Evolutionary conservation across 2,329 filamentous ascomycete species (phyloP), one percentile per base, ranked within the genome.

Genomic region (Clarireedia homoeocarpa): DNA sequence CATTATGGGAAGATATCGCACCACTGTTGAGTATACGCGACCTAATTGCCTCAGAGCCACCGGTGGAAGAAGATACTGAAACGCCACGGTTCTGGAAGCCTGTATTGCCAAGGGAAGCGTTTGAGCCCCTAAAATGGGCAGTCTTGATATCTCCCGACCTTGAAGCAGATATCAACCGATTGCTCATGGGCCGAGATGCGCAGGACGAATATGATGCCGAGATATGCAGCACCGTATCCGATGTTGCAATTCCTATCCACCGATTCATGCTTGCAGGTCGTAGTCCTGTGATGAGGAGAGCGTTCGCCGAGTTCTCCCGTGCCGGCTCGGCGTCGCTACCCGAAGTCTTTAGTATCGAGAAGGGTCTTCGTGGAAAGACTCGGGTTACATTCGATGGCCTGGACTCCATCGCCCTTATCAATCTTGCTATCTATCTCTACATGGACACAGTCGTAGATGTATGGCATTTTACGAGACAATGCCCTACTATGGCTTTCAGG

Each of bases 361-460:
- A 78, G 27, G 73, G 75, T 24, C 67, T 71, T 62, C n/a, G 34
- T 34, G 49, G 14, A 70, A 78, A 17, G 77, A 77, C 27, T 5
- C 79, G 84, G 9, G 66, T 96, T 20, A 79, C 81, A 0, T 85
- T 97, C 52, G 74, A 82, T 20, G 80, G 82, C 1, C 72, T 92
- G 12, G 91, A 96, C 67, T 77, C 94, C 39, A 75, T 95, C 36
- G 86, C 89, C 0, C 67, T 96, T 6, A 74, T 96, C 56, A 92
- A 96, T 63, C 64, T 97, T 9, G 81, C 87, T 1, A 75, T 92
- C 9, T 96, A 89, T 65, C 68, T 86, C 6, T 97, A 97, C 69
- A 85, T 84, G 5, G 94, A 97, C 67, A 77, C 76, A 4, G 74
- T 91, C 15, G 77, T 96, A 34, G 89, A 94, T 58, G 87, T 91